Conservation (phyloP, 1,139 yeast species). For the Meyerozyma sp. region DNA sequence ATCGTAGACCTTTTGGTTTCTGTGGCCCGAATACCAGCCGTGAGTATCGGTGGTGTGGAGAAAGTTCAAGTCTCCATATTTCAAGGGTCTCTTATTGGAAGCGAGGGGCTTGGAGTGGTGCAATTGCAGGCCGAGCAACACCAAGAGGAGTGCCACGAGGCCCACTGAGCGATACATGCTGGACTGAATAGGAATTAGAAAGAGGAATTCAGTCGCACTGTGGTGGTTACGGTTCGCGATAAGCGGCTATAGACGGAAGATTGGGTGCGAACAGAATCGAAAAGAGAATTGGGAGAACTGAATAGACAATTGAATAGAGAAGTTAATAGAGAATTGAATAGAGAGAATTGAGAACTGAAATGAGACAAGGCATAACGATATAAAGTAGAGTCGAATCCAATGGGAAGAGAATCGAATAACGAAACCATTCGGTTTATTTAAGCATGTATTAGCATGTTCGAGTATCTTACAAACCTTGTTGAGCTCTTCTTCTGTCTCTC, state of each 20-base stretch:
- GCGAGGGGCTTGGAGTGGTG: neutral
- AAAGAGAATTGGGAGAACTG: too few species aligned
- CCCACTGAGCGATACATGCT: neutral
- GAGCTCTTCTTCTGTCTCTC: constrained; percentile 98
- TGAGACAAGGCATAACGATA: too few species aligned
- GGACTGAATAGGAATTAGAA: too few species aligned
- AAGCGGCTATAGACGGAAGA: too few species aligned
- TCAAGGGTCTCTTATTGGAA: constrained; percentile 15
- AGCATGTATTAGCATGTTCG: neutral
- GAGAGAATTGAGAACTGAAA: too few species aligned
- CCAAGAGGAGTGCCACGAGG: neutral
- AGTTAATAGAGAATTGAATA: too few species aligned
- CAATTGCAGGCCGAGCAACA: neutral
- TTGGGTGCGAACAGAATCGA: too few species aligned
- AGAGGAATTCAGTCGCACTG: too few species aligned
- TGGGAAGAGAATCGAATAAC: too few species aligned
- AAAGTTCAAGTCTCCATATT: constrained; percentile 72
- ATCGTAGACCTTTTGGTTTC: constrained; percentile 65
- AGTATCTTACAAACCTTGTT: constrained; percentile 39
- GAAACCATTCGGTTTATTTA: neutral
- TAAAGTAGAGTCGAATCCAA: too few species aligned
- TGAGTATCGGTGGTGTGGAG: constrained; percentile 95
- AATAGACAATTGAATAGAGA: too few species aligned
- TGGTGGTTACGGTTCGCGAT: too few species aligned
- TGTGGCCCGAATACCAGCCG: constrained; percentile 90